These are phyloP conservation scores for Suillus fuscotomentosus DNA, from an alignment of 768 basidiomycete genomes.

Conservation along the genomic window DNA sequence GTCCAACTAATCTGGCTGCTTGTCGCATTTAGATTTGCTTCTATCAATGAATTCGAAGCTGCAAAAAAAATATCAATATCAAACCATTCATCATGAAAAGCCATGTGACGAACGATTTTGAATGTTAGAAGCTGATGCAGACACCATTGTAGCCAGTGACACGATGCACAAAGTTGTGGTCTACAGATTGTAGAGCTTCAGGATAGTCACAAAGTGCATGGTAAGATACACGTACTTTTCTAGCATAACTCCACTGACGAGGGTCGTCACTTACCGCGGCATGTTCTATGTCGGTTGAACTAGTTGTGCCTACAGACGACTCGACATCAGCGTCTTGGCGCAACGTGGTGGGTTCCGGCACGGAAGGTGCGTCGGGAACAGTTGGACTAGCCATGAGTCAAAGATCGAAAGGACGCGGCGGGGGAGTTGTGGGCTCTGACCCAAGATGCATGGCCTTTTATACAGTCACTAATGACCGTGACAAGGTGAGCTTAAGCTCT, in stretches of 20 bases:
- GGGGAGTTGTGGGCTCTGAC: not conserved
- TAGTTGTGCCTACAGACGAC: not conserved
- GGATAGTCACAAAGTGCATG: not conserved
- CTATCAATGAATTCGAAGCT: slow-evolving; percentile 67
- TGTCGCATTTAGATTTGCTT: slow-evolving; percentile 57
- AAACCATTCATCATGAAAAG: not conserved
- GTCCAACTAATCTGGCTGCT: slow-evolving; percentile 62
- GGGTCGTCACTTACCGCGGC: slow-evolving; percentile 56
- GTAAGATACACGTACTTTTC: slow-evolving; percentile 44
- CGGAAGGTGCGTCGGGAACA: not conserved
- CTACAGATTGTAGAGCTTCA: slow-evolving; percentile 12
- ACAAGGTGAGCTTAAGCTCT: no score
- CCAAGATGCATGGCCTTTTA: not conserved
- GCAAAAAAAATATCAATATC: not conserved
- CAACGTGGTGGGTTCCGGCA: not conserved
- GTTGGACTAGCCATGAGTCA: not conserved
- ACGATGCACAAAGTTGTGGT: slow-evolving; percentile 25
- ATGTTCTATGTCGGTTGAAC: slow-evolving; percentile 33
- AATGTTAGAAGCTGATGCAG: slow-evolving; percentile 24
- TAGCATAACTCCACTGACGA: slow-evolving; percentile 51
- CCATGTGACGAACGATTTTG: slow-evolving; percentile 25
- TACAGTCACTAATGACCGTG: no score
- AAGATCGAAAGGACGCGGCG: not conserved
- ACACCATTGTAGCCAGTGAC: slow-evolving; percentile 22
- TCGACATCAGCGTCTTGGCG: not conserved